Evolutionary conservation across 768 basidiomycete species (phyloP), one percentile per base, ranked within the genome.

Genomic region (Sporobolomyces phaffii): DNA sequence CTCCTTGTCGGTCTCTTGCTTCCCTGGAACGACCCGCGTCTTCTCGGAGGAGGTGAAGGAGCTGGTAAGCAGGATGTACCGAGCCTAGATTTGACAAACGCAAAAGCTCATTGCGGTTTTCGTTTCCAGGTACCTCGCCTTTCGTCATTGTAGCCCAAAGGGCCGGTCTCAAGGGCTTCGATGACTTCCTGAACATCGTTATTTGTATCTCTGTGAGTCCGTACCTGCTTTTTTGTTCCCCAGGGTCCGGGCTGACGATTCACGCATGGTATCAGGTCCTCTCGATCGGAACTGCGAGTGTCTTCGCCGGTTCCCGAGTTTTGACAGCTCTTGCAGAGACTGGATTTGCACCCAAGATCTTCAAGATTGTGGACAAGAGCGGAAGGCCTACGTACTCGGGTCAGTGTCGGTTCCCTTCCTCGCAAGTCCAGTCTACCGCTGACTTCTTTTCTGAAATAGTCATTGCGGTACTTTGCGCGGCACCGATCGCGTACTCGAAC

Each of bases 311-410:
- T 59, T 85, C 84, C 7, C 81, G 85, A 1, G 84, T 84, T 80
- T 74, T 86, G 11, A 77, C 82, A 34, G 81, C 84, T 1, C 79
- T 89, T n/a, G 86, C 86, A 5, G 82, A 83, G 64, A 78, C 80
- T n/a, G 86, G 86, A 0, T 82, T 86, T 68, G 87, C 87, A 0
- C 87, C 87, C 22, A 79, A 77, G 33, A 64, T 85, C 60, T 87
- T 88, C 77, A 82, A 83, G 18, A 84, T 83, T 79, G 84, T 85
- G 33, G 87, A 84, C 76, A 80, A 81, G 67, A 29, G 34, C 15
- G 87, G 87, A 2, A 85, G 87, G 10, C 87, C 87, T 0, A 58
- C 86, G 77, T 84, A 64, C 69, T 83, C 80, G 5, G 56, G 54
- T 57, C 6, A 26, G 41, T 31, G 14, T 15, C 11, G 36, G 24